phyloP scores from a whole-genome alignment of 441 rosid genomes.

The Capsella rubella region DNA sequence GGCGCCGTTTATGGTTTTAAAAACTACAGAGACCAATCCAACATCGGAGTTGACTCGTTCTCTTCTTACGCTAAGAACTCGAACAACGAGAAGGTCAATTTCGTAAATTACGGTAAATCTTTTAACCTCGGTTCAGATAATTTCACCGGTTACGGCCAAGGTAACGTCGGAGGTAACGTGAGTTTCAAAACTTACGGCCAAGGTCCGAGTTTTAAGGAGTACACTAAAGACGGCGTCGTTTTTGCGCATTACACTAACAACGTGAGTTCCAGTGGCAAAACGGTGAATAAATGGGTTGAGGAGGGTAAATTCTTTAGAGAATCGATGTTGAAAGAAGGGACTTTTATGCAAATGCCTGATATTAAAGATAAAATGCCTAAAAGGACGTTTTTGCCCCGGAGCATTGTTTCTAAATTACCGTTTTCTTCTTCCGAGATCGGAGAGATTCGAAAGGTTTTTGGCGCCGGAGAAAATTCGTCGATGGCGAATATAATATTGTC shows the following conservation, averaged over 20 bases:
- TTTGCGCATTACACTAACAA: constrained; percentile 59
- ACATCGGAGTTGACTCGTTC: constrained; percentile 85
- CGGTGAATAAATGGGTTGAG: constrained; percentile 79
- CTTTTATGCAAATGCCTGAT: constrained; percentile 85
- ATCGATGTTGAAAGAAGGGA: constrained; percentile 69
- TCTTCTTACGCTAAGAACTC: constrained; percentile 75
- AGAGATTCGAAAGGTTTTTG: constrained; percentile 56
- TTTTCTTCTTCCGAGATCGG: constrained; percentile 56
- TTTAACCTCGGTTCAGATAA: constrained; percentile 83
- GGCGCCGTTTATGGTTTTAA: constrained; percentile 59
- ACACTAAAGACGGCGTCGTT: constrained; percentile 53
- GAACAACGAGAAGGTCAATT: constrained; percentile 55
- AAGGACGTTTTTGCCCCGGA: constrained; percentile 92
- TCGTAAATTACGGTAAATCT: constrained; percentile 79
- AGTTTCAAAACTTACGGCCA: constrained; percentile 79
- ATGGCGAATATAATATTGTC: constrained; percentile 63
- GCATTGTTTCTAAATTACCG: constrained; percentile 68
- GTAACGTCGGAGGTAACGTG: constrained; percentile 48
- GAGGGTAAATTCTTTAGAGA: constrained; percentile 93
- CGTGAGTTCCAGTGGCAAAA: constrained; percentile 49
- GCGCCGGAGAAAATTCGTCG: constrained; percentile 71
- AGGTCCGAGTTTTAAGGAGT: constrained; percentile 73
- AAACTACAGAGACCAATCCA: constrained; percentile 78
- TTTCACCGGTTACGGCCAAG: constrained; percentile 74
- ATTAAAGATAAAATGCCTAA: constrained; percentile 88